Evolutionary conservation across 768 basidiomycete genomes (phyloP).

Genomic region (Daedaleopsis nitida): DNA sequence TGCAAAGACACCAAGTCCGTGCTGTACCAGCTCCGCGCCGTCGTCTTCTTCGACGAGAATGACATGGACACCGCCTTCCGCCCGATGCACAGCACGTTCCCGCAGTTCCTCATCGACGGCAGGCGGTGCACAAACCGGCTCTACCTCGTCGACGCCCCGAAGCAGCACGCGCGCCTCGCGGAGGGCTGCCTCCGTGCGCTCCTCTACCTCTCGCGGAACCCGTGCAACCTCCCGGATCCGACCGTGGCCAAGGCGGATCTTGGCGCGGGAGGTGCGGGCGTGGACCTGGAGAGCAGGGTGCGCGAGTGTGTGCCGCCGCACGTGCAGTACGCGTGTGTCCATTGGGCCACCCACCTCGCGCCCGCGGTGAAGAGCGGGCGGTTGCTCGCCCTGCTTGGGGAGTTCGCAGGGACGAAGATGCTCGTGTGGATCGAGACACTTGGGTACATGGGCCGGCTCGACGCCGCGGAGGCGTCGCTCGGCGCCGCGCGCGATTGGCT

Average conservation of each 20-base stretch:
- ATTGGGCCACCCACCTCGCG: slow-evolving; percentile 4
- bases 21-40: not conserved
- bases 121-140: not conserved
- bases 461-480: not conserved
- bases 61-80: not conserved
- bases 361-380: not conserved
- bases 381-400: not conserved
- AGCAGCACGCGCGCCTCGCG: not conserved
- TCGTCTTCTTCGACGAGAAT: not conserved
- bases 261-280: too few relatives aligned
- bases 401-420: not conserved
- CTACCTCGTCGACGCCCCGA: not conserved
- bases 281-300: not conserved
- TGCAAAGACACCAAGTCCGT: not conserved
- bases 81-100: slow-evolving; percentile 6
- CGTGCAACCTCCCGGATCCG: not conserved
- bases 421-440: slow-evolving; percentile 6
- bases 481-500: not conserved
- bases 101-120: slow-evolving; percentile 3
- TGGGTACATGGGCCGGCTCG: slow-evolving; percentile 2
- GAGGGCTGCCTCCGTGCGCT: not conserved
- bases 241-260: not conserved
- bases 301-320: not conserved
- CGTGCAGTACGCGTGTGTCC: slow-evolving; percentile 6
- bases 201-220: not conserved